Base-by-base conservation (phyloP, 1,284 basidiomycete species). In the Anthracocystis walkeri region DNA sequence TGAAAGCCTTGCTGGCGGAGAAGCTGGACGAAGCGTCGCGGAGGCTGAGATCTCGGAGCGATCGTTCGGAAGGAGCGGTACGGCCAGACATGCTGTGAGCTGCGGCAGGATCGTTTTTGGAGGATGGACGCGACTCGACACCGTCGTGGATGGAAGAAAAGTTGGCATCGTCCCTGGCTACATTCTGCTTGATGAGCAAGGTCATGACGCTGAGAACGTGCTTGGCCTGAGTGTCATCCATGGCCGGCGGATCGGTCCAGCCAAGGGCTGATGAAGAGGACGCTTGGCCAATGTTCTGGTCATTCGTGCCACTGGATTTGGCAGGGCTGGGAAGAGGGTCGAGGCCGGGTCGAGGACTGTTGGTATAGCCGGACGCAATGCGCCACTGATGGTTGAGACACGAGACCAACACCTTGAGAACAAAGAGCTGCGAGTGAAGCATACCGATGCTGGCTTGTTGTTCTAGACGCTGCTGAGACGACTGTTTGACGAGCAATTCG, bases 351-450 rank as follows among this genome's bases (percentile, higher is more conserved):
- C 57, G 69, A 31, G 56, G 59, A 11, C 49, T 57, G 31, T 53
- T 66, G 48, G 48, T 50, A 20, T 71, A 63, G 31, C 77, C 69
- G 2, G 75, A 70, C 59, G 82, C 81, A 54, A 81, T 69, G 42
- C 87, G 78, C 92, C 92, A 94, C 50, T 92, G 91, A 23, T 92
- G 90, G 12, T 92, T 90, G 88, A 97, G 69, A 89, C 90, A 82
- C 89, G 89, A 38, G 10, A 91, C 89, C 20, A 97, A 87, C 44
- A 96, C 90, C 86, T 96, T 94, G 76, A 97, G 88, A 31, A 97
- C 86, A 80, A 94, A 94, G 1, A 97, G 88, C 84, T 96, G 93
- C 0, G 94, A 96, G 81, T 96, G 93, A 8, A 96, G 89, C 55
- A 92, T 89, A 35, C 74, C 75, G 33, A 81, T 62, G 53, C 63